Evolutionary conservation across 768 basidiomycete genomes (phyloP), one percentile per base, ranked within the genome.

Genomic region (Pleurotus platypus): DNA sequence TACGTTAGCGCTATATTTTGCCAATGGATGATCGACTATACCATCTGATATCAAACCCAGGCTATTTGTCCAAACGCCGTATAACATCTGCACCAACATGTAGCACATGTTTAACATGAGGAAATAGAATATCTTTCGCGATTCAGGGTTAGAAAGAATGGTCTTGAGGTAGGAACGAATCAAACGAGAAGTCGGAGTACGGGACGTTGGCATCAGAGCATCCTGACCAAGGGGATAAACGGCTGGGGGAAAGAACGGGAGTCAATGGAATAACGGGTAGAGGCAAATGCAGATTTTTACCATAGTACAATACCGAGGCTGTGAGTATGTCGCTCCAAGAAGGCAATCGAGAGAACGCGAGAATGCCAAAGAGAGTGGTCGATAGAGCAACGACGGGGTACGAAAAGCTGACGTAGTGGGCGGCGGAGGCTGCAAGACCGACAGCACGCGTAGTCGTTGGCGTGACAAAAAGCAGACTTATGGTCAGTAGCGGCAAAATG

Each of bases 1-100:
- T 35, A 39, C 27, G 5, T 56, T 51, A 62, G n/a, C 38, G 55
- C 30, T 38, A 5, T 18, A 12, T 62, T 35, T 56, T 26, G 48
- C 54, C 43, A 59, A 47, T 57, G 49, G n/a, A 27, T 30, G 49
- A 58, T 7, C 24, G 16, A 20, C 24, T 67, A 46, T 59, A 96
- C 96, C 95, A 68, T 99, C 97, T 8, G 94, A 97, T 57, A 99
- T 98, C 37, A 99, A 75, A 5, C 97, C 97, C 47, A 99, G 71
- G 63, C 91, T 94, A 65, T 99, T 99, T 43, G 97, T 99, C 90
- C 94, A 94, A 24, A 98, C 86, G 7, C 97, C 97, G 69, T 95
- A 97, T 58, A 93, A 68, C 92, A 98, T 93, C 72, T 99, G 97
- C 9, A 99, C 86, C 42, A 90, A 78, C 97, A 99, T 98, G 72